A percentile compares a stretch with the other conserved stretches of the same genome.
Evolutionary conservation across 2,329 filamentous ascomycete species (phyloP).

Genomic region (Fusarium nematophilum): DNA sequence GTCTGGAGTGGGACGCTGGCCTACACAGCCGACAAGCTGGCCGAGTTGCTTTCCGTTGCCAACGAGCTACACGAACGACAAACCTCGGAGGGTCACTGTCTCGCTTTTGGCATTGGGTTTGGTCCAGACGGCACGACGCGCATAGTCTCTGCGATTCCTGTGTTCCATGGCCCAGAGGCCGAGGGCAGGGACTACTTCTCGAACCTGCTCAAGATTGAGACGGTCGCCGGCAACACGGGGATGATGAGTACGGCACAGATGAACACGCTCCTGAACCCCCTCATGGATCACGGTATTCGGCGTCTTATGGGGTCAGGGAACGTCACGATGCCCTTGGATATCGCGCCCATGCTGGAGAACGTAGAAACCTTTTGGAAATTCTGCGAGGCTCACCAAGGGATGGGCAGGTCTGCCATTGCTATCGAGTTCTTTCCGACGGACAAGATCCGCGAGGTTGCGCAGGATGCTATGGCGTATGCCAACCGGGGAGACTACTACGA

Average conservation of each 20-base stretch:
- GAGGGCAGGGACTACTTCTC: conserved; percentile 38
- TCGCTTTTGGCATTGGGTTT: conserved; percentile 40
- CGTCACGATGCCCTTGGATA: conserved; percentile 50
- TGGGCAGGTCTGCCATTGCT: conserved; percentile 41
- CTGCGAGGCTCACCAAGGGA: conserved; percentile 33
- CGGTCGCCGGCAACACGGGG: conserved; percentile 14
- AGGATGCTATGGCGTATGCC: conserved; percentile 56
- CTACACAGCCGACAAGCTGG: conserved; percentile 40
- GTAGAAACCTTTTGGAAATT: conserved; percentile 44
- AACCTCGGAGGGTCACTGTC: conserved; percentile 35
- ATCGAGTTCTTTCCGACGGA: conserved; percentile 57
- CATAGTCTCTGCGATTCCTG: conserved; percentile 34
- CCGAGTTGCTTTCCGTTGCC: conserved; percentile 37
- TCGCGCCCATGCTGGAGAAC: conserved; percentile 43
- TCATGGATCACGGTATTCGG: conserved; percentile 40
- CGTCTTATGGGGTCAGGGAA: conserved; percentile 43
- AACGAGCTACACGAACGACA: conserved; percentile 37
- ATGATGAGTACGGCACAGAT: conserved; percentile 37
- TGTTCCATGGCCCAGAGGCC: conserved; percentile 32
- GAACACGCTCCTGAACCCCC: conserved; percentile 41
- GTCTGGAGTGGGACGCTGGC: conserved; percentile 48
- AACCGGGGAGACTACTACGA: conserved; percentile 59
- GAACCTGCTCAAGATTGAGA: conserved; percentile 22
- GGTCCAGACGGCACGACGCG: conserved; percentile 24
- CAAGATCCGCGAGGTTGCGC: conserved; percentile 51